Base-by-base conservation (phyloP, 306 rosid species). In the Acacia melanoxylon region DNA sequence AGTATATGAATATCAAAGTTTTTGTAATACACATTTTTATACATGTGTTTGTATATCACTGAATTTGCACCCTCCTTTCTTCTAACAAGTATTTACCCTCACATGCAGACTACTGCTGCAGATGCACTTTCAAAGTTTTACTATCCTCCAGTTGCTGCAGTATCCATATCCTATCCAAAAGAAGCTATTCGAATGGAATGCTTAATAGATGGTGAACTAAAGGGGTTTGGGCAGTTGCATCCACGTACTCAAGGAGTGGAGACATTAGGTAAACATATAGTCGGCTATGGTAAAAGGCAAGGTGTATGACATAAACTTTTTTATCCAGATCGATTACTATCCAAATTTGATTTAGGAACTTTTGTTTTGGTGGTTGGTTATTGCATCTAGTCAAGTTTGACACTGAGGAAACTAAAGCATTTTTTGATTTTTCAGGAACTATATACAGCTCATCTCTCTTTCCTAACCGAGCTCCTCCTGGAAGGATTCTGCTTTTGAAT, bases 171-270 rank as follows among this genome's bases (percentile, higher is more conserved):
- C 84, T 95, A 95, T 88, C 97, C 99, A 65, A 95, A 91, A 88
- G 99, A 91, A 85, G 98, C 98, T 83, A 93, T 95, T 80, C 86
- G 94, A 74, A 83, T 85, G 48, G 99, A 95, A 72, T 87, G 97
- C 89, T 81, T 95, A 78, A 87, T 92, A 63, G 94, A 91, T 79
- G 96, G 98, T 59, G 93, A 93, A 74, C 82, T 95, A 72, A 93
- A 91, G 86, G 99, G 99, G 65, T 95, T 95, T 76, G 98, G 99
- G 74, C 99, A 95, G 85, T 86, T 95, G 88, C 97, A 93, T 83
- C 99, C 99, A 31, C 99, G 99, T 63, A 90, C 91, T 89, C 98
- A 95, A 84, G 97, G 99, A 84, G 93, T 95, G 83, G 93, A 94
- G 86, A 95, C 97, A 70, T 89, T 95, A 90, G 99, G 98, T 93